Conservation (phyloP, 1,284 basidiomycete genomes). For the Hemileia vastatrix region DNA sequence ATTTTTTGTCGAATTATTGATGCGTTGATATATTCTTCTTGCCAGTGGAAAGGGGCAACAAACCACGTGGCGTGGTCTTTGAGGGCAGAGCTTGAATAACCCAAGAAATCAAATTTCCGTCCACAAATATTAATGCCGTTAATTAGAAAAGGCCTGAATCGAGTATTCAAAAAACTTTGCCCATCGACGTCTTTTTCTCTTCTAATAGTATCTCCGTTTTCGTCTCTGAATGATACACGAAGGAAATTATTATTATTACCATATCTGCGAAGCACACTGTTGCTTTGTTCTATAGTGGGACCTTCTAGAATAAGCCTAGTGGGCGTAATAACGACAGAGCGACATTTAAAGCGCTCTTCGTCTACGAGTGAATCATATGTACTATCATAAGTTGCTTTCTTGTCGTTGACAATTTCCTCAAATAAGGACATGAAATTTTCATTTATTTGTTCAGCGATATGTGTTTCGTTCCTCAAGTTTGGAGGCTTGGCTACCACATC, state of each 20-base stretch:
- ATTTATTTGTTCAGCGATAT: background rate
- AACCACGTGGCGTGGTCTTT: slow-evolving; percentile 69
- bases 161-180: slow-evolving; percentile 51
- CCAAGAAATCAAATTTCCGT: slow-evolving; percentile 60
- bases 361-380: background rate
- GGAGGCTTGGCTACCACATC: background rate
- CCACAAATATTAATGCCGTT: slow-evolving; percentile 60
- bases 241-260: slow-evolving; percentile 52
- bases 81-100: slow-evolving; percentile 61
- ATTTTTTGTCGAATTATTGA: slow-evolving; percentile 24
- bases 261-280: slow-evolving; percentile 55
- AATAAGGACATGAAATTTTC: background rate
- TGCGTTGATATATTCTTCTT: slow-evolving; percentile 46
- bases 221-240: slow-evolving; percentile 66
- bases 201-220: slow-evolving; percentile 59
- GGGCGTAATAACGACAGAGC: slow-evolving; percentile 57
- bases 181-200: slow-evolving; percentile 60
- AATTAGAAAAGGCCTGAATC: slow-evolving; percentile 58
- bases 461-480: too few species aligned
- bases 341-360: slow-evolving; percentile 16
- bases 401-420: background rate
- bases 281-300: slow-evolving; percentile 59
- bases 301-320: slow-evolving; percentile 62
- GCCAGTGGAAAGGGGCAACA: slow-evolving; percentile 54
- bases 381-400: background rate